Evolutionary conservation across 306 rosid genomes (phyloP).

Genomic region (Styphnolobium japonicum): DNA sequence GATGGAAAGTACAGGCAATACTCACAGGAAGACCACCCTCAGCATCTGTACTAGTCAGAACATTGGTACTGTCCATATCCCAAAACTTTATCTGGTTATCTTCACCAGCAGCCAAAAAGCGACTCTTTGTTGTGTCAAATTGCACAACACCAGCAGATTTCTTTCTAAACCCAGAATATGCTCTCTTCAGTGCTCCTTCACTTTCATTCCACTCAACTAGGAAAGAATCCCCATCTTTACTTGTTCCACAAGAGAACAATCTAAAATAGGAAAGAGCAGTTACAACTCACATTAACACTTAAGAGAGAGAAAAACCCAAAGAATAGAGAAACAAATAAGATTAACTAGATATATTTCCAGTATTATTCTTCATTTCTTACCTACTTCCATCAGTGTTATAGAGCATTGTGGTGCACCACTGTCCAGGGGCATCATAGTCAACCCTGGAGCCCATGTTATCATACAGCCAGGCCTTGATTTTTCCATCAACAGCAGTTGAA

Average conservation of each 20-base stretch:
- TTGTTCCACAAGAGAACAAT: slow-evolving; percentile 87
- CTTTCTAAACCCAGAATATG: slow-evolving; percentile 63
- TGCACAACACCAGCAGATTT: slow-evolving; percentile 62
- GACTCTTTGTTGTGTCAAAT: slow-evolving; percentile 65
- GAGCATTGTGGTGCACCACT: slow-evolving; percentile 64
- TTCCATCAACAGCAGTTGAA: slow-evolving; percentile 75
- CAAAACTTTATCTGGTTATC: slow-evolving; percentile 78
- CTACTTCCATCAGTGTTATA: slow-evolving; percentile 75
- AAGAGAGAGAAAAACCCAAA: not conserved
- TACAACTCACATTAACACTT: not conserved
- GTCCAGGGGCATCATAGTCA: slow-evolving; percentile 76
- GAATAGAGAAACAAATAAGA: not conserved
- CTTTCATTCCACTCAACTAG: slow-evolving; percentile 86
- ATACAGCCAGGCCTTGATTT: slow-evolving; percentile 78
- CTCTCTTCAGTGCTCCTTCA: slow-evolving; percentile 63
- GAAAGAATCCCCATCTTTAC: slow-evolving; percentile 68
- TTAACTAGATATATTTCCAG: not conserved
- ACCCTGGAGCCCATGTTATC: slow-evolving; percentile 60
- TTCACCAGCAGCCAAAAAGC: slow-evolving; percentile 76
- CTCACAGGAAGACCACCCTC: slow-evolving; percentile 79
- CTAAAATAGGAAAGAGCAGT: slow-evolving; percentile 35
- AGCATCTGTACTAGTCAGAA: slow-evolving; percentile 56
- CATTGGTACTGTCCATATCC: slow-evolving; percentile 59
- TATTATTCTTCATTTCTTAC: slow-evolving; percentile 36
- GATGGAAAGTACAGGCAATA: slow-evolving; percentile 13